phyloP scores from a whole-genome alignment of 257 asterid genomes.

The Petrea volubilis region DNA sequence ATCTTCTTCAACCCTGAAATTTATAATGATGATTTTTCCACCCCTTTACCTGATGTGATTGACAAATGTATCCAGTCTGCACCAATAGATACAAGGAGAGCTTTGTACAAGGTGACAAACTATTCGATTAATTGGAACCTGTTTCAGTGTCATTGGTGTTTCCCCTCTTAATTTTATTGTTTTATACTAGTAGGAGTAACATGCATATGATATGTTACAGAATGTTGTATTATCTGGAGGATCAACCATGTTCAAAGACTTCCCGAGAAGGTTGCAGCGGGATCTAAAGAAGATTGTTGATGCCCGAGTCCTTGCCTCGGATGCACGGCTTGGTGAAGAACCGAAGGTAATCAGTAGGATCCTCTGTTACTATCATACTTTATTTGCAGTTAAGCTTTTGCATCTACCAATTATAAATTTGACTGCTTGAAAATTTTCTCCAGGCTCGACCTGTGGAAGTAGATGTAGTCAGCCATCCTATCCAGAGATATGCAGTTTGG shows the following conservation, averaged over 20 bases:
- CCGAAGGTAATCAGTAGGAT: conserved; percentile 47
- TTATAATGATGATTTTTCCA: conserved; percentile 60
- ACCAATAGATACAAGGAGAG: conserved; percentile 98
- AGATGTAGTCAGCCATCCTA: conserved; percentile 87
- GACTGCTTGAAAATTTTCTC: conserved; percentile 24
- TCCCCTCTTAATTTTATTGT: neutral
- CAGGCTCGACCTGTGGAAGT: conserved; percentile 95
- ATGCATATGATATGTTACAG: conserved; percentile 44
- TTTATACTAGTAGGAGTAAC: conserved; percentile 17
- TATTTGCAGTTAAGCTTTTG: neutral
- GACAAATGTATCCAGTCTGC: conserved; percentile 98
- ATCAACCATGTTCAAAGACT: conserved; percentile 96
- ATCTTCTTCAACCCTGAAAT: conserved; percentile 96
- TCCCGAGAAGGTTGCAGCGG: conserved; percentile 82
- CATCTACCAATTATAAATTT: conserved; percentile 3
- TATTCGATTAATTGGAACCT: conserved; percentile 8
- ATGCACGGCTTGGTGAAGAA: conserved; percentile 66
- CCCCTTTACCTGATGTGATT: conserved; percentile 83
- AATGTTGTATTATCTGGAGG: conserved; percentile 94
- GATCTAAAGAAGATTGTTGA: conserved; percentile 88
- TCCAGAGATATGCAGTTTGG: conserved; percentile 98
- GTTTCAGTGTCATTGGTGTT: conserved; percentile 18
- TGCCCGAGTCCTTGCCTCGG: conserved; percentile 74
- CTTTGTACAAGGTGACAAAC: conserved; percentile 82
- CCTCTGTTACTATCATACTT: neutral